Evolutionary conservation across 306 rosid genomes (phyloP).

Genomic region (Canavalia gladiata): DNA sequence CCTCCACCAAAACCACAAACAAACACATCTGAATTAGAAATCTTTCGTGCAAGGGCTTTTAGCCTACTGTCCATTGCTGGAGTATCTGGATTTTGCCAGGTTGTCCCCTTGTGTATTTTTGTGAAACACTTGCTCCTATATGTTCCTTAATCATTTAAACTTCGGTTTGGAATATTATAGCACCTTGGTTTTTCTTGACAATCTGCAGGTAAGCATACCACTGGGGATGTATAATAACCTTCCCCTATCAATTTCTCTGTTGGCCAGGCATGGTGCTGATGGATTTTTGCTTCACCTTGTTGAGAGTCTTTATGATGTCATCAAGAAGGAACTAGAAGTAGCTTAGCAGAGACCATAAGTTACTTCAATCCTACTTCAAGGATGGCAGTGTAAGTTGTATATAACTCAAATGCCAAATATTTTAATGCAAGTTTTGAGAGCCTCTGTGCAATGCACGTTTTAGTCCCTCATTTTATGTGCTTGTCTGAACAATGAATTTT

Average conservation of each 20-base stretch:
- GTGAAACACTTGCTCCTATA: neutral
- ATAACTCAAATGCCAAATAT: neutral
- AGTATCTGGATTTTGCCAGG: conserved; percentile 96
- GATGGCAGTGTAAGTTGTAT: neutral
- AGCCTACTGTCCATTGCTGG: conserved; percentile 87
- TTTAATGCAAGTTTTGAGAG: neutral
- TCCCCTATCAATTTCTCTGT: conserved; percentile 78
- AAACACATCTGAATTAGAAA: conserved; percentile 57
- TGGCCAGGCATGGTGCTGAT: conserved; percentile 85
- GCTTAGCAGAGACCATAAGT: conserved; percentile 10
- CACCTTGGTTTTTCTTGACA: conserved; percentile 9
- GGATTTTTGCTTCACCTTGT: conserved; percentile 77
- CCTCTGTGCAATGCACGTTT: neutral
- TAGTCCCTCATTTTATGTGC: conserved; percentile 29
- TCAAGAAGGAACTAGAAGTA: conserved; percentile 55
- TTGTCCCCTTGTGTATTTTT: conserved; percentile 33
- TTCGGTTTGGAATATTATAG: conserved; percentile 14
- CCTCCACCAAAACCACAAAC: conserved; percentile 81
- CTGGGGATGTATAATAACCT: conserved; percentile 69
- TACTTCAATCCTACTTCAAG: conserved; percentile 8
- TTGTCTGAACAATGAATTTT: neutral
- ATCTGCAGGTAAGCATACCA: conserved; percentile 80
- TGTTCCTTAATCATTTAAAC: conserved; percentile 19
- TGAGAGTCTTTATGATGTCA: conserved; percentile 63
- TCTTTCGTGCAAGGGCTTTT: conserved; percentile 72